Evolutionary conservation across 441 rosid species (phyloP), one percentile per base, ranked within the genome.

Genomic region (Metrosideros polymorpha): DNA sequence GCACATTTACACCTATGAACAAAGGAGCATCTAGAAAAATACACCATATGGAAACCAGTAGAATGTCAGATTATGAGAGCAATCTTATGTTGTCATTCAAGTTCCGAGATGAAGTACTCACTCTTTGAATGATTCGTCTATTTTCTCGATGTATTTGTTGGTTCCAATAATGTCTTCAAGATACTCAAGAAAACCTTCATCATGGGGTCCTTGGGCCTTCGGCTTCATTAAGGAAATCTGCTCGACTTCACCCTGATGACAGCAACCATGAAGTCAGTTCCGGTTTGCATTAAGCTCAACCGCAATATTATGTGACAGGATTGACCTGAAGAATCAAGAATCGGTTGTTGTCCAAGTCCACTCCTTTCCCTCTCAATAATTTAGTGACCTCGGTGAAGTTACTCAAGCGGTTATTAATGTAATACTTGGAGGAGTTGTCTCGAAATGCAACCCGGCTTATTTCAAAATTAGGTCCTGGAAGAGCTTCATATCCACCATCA

Each of bases 161-260:
- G 99, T 97, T 85, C 99, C 99, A 86, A 97, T 95, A 53, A 98
- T 98, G 91, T 96, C 99, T 89, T 98, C 99, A 9, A 98, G 93
- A 86, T 96, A 98, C 90, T 98, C 99, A 51, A 96, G 97, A 90
- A 96, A 98, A 87, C 99, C 99, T 92, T 98, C 99, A 90, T 98
- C 99, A 89, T 95, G 99, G 18, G 95, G 98, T 86, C 98, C 98
- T 91, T 97, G 99, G 87, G 98, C 94, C 89, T 97, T 97, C 7
- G 98, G 98, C 89, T 95, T 97, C 99, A 97, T 97, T 87, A 97
- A 92, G 42, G 99, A 97, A 92, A 97, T 97, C 91, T 97, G 99
- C 92, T 97, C 99, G 19, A 97, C 99, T 91, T 98, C 99, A 86
- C 99, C 99, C 99, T 98, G 91, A 87, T 56, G 87, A 87, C 87